phyloP scores from a whole-genome alignment of 2,329 filamentous ascomycete genomes.

The Phialophora expanda region DNA sequence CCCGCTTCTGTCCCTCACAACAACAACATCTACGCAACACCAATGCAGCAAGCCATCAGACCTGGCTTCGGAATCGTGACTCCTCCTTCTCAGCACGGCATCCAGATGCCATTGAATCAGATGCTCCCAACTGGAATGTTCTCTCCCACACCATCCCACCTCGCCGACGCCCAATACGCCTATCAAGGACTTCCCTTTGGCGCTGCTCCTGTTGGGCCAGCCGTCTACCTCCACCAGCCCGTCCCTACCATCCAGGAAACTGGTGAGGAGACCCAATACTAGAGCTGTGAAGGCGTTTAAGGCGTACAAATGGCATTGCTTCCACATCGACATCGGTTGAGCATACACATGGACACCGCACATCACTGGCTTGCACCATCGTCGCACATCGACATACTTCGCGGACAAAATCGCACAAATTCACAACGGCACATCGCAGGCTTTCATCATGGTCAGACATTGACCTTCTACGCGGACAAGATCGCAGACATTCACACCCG shows the following conservation, averaged over 20 bases:
- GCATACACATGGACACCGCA: background rate
- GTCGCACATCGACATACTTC: background rate
- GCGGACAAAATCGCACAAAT: background rate
- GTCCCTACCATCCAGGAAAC: slow-evolving; percentile 26
- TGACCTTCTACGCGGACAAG: background rate
- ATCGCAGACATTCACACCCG: background rate
- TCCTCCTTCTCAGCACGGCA: slow-evolving; percentile 14
- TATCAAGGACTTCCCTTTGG: slow-evolving; percentile 3
- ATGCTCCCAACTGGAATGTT: slow-evolving; percentile 26
- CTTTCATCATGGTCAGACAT: background rate
- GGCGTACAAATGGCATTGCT: slow-evolving; percentile 12
- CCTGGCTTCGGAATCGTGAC: slow-evolving; percentile 16
- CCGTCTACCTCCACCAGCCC: slow-evolving; percentile 10
- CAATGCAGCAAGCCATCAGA: slow-evolving; percentile 7
- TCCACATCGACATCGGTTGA: background rate
- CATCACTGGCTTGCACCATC: background rate
- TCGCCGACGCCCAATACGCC: background rate
- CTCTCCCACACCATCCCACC: slow-evolving; percentile 19
- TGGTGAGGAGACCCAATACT: slow-evolving; percentile 20
- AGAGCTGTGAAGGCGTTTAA: slow-evolving; percentile 15
- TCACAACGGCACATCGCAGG: background rate
- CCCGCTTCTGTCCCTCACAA: slow-evolving; percentile 12
- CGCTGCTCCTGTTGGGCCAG: background rate
- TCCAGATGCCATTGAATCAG: slow-evolving; percentile 13
- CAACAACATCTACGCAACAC: slow-evolving; percentile 22